Base-by-base conservation (phyloP, 129 eudicot species). In the Glebionis coronaria region DNA sequence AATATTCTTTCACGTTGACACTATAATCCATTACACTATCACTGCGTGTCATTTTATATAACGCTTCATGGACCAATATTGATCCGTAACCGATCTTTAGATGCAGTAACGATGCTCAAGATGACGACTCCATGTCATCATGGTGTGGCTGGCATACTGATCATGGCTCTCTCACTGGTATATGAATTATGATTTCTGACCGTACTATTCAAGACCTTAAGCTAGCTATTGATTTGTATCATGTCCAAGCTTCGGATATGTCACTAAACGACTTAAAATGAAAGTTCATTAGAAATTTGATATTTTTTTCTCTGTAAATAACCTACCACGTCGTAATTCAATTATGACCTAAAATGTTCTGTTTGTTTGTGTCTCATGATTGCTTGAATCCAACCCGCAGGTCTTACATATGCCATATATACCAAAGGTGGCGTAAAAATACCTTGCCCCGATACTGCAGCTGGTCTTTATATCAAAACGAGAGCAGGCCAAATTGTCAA, bases 141-240 rank as follows among this genome's bases (percentile, higher is more conserved):
- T 93, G 98, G 98, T 93, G 98, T 38, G 98, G 98, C 20, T 93
- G 98, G 98, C 98, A 93, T 79, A 93, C 96, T 15, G 98, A 93
- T 81, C 98, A 88, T 75, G 98, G 98, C 73, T 93, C 96, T 65
- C 88, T 93, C 21, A 93, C 98, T 3, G 98, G 98, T 92, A 71
- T 68, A 78, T 52, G 51, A 40, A 12, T 69, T 80, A 35, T 44
- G 23, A 5, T 15, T 29, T 25, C n/a, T 15, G 3, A 9, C 0
- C 19, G 1, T 40, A 42, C 28, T 25, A 25, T 57, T 5, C 4
- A 28, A n/a, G 63, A 56, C 74, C 45, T 67, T 50, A 31, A 21
- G 4, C 53, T 19, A 15, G 42, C 51, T 31, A 27, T 70, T 25
- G 0, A 28, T 27, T 13, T 59, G 28, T 31, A 29, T 57, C 61